Evolutionary conservation across 345 rosid species (phyloP), one percentile per base, ranked within the genome.

Genomic region (Camelina hispida): DNA sequence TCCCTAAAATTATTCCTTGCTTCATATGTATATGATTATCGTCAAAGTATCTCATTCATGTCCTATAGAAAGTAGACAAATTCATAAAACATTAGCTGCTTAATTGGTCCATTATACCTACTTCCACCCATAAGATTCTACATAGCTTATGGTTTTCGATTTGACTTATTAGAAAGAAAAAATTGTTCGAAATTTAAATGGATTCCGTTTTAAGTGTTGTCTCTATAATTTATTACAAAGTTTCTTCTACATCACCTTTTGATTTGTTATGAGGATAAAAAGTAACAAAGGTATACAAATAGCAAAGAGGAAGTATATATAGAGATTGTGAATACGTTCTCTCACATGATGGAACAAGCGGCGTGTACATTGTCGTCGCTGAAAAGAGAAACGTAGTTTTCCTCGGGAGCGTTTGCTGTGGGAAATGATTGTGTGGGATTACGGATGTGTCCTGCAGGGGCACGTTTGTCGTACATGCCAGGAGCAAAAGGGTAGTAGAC

Each of bases 401-500:
- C 87, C 0, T 56, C 85, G 5, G 80, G 71, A 1, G 82, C 72
- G 59, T 83, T 80, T 16, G 86, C 81, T 48, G 66, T 60, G 2
- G 85, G 85, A 61, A 81, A 71, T 11, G 86, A 77, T 69, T 85
- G 86, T 1, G 68, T 70, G 3, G 79, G 83, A 12, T 81, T 79
- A 17, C 82, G 83, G 13, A 85, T 81, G 54, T 79, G 81, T 22
- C 88, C 88, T 0, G 88, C 71, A 15, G 88, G 88, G 7, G 86
- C 88, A 38, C 78, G 84, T 74, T 85, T 83, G 76, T 85, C 88
- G 18, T 85, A 85, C 44, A 85, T 81, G 18, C 82, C 84, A 68
- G 86, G 73, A 2, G 68, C 88, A 25, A 83, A 85, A 51, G 88
- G 88, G 71, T 85, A 83, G 7, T 84, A 79, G 20, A 85, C 86